phyloP scores from a whole-genome alignment of 345 rosid species.

The Adansonia digitata region DNA sequence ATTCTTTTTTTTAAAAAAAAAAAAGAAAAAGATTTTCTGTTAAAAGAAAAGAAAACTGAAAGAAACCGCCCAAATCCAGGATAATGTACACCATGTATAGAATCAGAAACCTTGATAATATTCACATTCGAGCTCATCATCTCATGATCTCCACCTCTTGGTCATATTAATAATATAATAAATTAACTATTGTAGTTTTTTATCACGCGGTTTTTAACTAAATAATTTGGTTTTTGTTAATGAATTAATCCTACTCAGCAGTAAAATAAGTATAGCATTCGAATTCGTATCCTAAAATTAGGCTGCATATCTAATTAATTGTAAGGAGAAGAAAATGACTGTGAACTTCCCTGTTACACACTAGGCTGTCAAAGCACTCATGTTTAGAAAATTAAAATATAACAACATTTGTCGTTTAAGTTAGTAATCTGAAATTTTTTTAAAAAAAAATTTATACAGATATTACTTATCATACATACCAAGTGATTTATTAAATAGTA shows the following conservation, averaged over 20 bases:
- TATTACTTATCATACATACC: too few relatives aligned
- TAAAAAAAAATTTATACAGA: too few relatives aligned
- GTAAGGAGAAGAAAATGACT: background rate
- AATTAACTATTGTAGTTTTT: too few relatives aligned
- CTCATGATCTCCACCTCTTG: background rate
- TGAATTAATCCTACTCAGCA: too few relatives aligned
- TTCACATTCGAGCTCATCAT: constrained; percentile 26
- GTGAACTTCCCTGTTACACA: too few relatives aligned
- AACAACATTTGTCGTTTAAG: too few relatives aligned
- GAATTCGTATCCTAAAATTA: background rate
- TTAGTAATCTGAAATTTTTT: too few relatives aligned
- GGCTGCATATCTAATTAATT: background rate
- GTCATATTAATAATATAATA: background rate
- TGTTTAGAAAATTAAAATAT: too few relatives aligned
- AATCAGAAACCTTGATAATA: constrained; percentile 15
- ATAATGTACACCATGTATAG: background rate
- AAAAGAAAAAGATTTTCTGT: background rate
- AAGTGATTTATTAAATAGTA: too few relatives aligned
- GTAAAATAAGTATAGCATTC: background rate
- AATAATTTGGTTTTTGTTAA: too few relatives aligned
- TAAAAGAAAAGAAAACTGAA: constrained; percentile 3
- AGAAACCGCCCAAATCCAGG: constrained; percentile 37
- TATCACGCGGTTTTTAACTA: too few relatives aligned
- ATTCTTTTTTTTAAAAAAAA: background rate
- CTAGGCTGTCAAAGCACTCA: too few relatives aligned